A percentile compares a stretch with the other conserved stretches of the same genome.
phyloP scores from a whole-genome alignment of 768 basidiomycete species.

The Pleurotus pulmonarius region DNA sequence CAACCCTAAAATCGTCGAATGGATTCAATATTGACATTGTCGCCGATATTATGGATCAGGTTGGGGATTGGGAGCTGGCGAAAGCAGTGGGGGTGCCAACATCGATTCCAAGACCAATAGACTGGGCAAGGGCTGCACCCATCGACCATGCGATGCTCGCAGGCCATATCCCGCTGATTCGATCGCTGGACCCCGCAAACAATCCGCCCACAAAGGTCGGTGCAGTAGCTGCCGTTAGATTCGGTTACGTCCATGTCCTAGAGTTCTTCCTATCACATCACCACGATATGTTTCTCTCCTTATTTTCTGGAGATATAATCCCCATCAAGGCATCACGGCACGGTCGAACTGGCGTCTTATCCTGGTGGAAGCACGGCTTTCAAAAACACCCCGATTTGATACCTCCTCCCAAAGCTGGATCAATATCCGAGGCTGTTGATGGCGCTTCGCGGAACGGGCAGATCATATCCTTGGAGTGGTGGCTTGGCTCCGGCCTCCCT shows the following conservation, averaged over 20 bases:
- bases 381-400: slow-evolving; percentile 60
- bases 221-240: slow-evolving; percentile 61
- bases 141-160: slow-evolving; percentile 74
- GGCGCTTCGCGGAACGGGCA: slow-evolving; percentile 77
- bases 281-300: slow-evolving; percentile 56
- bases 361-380: slow-evolving; percentile 76
- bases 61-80: slow-evolving; percentile 83
- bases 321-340: slow-evolving; percentile 76
- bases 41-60: slow-evolving; percentile 70
- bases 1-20: slow-evolving; percentile 31
- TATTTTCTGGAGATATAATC: slow-evolving; percentile 66
- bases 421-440: slow-evolving; percentile 70
- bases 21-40: slow-evolving; percentile 77
- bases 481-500: slow-evolving; percentile 60
- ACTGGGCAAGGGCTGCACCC: slow-evolving; percentile 68
- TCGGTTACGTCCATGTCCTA: slow-evolving; percentile 74
- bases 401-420: slow-evolving; percentile 46
- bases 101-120: slow-evolving; percentile 56
- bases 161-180: slow-evolving; percentile 56
- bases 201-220: slow-evolving; percentile 69
- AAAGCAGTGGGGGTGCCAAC: slow-evolving; percentile 76
- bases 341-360: slow-evolving; percentile 67
- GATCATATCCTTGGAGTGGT: slow-evolving; percentile 77
- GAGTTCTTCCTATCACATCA: slow-evolving; percentile 68
- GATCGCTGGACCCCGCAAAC: slow-evolving; percentile 49